Evolutionary conservation across 1,284 basidiomycete species (phyloP).

Genomic region (Ustanciosporium gigantosporum): DNA sequence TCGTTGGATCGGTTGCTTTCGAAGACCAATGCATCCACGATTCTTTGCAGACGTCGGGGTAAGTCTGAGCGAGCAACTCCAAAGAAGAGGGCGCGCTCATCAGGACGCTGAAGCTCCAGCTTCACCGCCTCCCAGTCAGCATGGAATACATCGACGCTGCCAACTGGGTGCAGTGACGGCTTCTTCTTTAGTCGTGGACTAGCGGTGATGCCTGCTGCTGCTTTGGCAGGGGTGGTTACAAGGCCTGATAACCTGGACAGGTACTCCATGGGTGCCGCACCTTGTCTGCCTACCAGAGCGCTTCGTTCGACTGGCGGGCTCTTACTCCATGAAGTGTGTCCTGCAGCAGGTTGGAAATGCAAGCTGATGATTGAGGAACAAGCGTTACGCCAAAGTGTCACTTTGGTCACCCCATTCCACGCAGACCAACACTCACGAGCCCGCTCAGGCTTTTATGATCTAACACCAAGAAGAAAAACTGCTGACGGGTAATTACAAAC

Average conservation of each 20-base stretch:
- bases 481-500: too few relatives aligned
- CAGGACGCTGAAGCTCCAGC: constrained; percentile 69
- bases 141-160: constrained; percentile 35
- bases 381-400: too few relatives aligned
- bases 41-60: constrained; percentile 74
- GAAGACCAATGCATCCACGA: constrained; percentile 83
- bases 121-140: constrained; percentile 36
- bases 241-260: constrained; percentile 36
- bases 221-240: constrained; percentile 29
- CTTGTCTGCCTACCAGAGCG: too few relatives aligned
- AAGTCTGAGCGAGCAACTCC: constrained; percentile 83
- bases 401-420: too few relatives aligned
- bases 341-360: too few relatives aligned
- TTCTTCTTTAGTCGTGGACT: constrained; percentile 22
- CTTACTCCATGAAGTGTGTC: too few relatives aligned
- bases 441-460: too few relatives aligned
- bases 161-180: constrained; percentile 27
- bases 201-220: constrained; percentile 12
- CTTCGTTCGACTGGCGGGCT: too few relatives aligned
- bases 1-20: constrained; percentile 81
- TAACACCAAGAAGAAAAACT: too few relatives aligned
- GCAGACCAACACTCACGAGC: too few relatives aligned
- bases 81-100: constrained; percentile 76
- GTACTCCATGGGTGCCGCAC: too few relatives aligned
- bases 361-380: too few relatives aligned